These are phyloP conservation scores for Plantago coronopus DNA, from an alignment of 305 asterid genomes.

Conservation along the genomic window DNA sequence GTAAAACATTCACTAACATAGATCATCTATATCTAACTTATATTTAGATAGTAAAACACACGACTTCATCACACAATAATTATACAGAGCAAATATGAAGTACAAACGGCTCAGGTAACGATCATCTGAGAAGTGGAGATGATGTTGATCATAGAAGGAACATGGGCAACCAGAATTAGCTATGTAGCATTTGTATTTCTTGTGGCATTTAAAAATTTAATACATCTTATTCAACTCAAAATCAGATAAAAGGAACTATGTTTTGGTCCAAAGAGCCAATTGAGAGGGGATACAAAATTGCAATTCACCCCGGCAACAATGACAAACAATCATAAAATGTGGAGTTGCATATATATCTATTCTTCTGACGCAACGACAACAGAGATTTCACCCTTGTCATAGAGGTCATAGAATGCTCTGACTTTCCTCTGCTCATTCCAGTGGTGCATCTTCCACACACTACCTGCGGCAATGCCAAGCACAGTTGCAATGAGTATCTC, in stretches of 20 bases:
- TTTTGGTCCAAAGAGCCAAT: conserved; percentile 30
- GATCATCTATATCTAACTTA: no score
- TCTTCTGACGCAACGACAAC: conserved; percentile 46
- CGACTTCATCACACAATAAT: no score
- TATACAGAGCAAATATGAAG: no score
- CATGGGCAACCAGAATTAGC: no score
- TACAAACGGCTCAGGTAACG: no score
- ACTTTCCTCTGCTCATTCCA: conserved; percentile 65
- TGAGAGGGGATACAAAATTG: conserved; percentile 14
- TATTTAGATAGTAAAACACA: no score
- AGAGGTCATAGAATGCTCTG: conserved; percentile 53
- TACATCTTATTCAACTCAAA: conserved; percentile 26
- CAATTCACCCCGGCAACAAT: conserved; percentile 11
- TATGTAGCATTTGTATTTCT: not conserved
- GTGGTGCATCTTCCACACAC: conserved; percentile 81
- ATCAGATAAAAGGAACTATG: conserved; percentile 24
- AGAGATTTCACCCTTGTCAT: conserved; percentile 54
- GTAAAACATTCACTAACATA: no score
- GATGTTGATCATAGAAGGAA: no score
- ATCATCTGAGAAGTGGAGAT: not conserved
- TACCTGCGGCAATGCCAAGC: conserved; percentile 61
- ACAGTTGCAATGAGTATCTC: conserved; percentile 54
- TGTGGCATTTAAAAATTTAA: conserved; percentile 1
- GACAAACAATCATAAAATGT: conserved; percentile 8
- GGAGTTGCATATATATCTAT: conserved; percentile 24